phyloP scores from a whole-genome alignment of 169 alveolate species.

The Cryptosporidium baileyi region DNA sequence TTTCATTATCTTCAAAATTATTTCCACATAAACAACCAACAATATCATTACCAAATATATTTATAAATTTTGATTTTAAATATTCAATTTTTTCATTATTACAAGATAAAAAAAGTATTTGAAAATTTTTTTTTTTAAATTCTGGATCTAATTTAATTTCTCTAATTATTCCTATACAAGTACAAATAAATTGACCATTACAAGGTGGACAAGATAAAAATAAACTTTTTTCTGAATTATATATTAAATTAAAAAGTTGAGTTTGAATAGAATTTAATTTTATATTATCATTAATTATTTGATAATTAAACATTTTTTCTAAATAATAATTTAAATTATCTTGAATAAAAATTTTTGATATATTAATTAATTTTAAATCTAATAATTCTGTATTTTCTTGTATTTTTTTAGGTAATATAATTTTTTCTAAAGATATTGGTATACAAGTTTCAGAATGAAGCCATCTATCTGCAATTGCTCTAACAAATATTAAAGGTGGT shows the following conservation, averaged over 20 bases:
- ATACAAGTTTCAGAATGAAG: conserved; percentile 78
- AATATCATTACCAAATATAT: conserved; percentile 13
- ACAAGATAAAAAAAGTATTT: conserved; percentile 18
- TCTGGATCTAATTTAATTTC: background rate
- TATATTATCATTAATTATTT: background rate
- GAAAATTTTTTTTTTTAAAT: background rate
- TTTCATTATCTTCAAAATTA: background rate
- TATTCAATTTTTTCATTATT: conserved; percentile 14
- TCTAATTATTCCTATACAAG: conserved; percentile 49
- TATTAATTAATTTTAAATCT: conserved; percentile 89
- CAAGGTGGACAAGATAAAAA: conserved; percentile 51
- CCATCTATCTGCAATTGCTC: conserved; percentile 94
- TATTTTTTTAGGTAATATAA: conserved; percentile 91
- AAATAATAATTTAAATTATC: background rate
- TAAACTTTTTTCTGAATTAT: conserved; percentile 38
- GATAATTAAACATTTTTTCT: background rate
- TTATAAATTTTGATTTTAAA: background rate
- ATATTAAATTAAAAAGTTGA: conserved; percentile 47
- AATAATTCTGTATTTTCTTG: conserved; percentile 92
- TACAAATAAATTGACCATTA: conserved; percentile 61
- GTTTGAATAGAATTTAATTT: conserved; percentile 35
- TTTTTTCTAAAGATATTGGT: conserved; percentile 86
- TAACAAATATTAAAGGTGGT: conserved; percentile 95
- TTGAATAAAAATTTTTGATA: background rate
- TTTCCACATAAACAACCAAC: background rate